Base-by-base conservation (phyloP, 352 stramenopile species). In the Phytophthora boehmeriae region DNA sequence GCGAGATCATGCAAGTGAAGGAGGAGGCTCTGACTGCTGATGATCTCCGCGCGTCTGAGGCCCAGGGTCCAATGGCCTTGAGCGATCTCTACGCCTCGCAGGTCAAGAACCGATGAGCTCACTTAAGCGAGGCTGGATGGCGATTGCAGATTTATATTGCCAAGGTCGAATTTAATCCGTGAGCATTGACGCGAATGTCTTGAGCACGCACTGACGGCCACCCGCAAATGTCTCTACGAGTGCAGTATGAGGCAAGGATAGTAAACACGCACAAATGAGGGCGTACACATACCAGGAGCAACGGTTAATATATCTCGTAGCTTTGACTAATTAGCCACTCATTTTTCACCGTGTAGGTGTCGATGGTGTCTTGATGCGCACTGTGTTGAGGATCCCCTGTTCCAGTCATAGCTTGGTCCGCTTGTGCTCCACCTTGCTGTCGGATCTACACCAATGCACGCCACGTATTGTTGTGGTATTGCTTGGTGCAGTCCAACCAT, bases 371-470 rank as follows among this genome's bases (percentile, higher is more conserved):
- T 39, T 78, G 47, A 53, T 92, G 80, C n/a, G 83, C 82, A 17
- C 73, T 76, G 66, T 89, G 76, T 68, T 89, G 43, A 94, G 73
- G 49, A 92, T 89, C 39, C 86, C 64, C 63, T 91, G 78, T 63
- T 91, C 82, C 6, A 93, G 70, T 8, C 74, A 49, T n/a, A 89
- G 63, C 45, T 93, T 89, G 19, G 82, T 92, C 48, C 83, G 78
- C 56, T 92, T 92, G 72, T 92, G 84, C 20, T 85, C 70, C 2
- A 71, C 71, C 58, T 91, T 90, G n/a, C 51, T 92, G 83, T 1
- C 86, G 82, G 51, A 95, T 79, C 66, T 93, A 82, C 28, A 95
- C 78, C 20, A 92, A 66, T 38, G 80, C 74, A n/a, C 68, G 71
- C 83, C 81, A 92, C 53, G 73, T 83, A 35, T 87, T 80, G 59